Base-by-base conservation (phyloP, 306 rosid genomes). In the Chamaecrista fasciculata region DNA sequence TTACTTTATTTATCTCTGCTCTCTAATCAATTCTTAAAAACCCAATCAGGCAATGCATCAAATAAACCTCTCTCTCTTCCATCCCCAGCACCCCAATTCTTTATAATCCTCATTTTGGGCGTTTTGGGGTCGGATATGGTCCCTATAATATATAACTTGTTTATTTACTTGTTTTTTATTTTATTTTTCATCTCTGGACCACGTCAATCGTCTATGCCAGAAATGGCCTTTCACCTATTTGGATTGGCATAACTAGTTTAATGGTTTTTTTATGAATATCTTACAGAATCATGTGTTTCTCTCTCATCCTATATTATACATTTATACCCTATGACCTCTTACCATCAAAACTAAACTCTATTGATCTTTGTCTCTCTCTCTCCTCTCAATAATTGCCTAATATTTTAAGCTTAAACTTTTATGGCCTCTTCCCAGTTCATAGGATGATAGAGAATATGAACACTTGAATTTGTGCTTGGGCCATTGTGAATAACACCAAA, bases 381-480 rank as follows among this genome's bases (percentile, higher is more conserved):
- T 73, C 51, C 76, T 25, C 70, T 19, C 49, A 78, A 74, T 76
- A 70, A 80, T 75, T 80, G 72, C 36, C 1, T 10, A 11, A 12
- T 65, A 37, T 65, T 69, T 67, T 43, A 69, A 21, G 43, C 29
- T 21, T 20, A 36, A 70, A 16, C 14, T 43, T 39, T 34, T n/a
- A 19, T 43, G 28, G 20, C 56, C 59, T 66, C 33, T 62, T 72
- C 67, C 47, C 67, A 39, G 29, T 6, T 57, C 57, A 31, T 29
- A 47, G 73, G 62, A 51, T 53, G 73, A 66, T 36, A 49, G 66
- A 68, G 75, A 72, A 73, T 69, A 59, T n/a, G n/a, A 64, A 21
- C 44, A 44, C 20, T 62, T 56, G 47, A 67, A 71, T 44, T 4
- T 20, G 4, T 34, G 64, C 57, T 42, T 29, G n/a, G 36, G 31